Evolutionary conservation across 768 basidiomycete species (phyloP).

Genomic region (Mycena olivaceomarginata): DNA sequence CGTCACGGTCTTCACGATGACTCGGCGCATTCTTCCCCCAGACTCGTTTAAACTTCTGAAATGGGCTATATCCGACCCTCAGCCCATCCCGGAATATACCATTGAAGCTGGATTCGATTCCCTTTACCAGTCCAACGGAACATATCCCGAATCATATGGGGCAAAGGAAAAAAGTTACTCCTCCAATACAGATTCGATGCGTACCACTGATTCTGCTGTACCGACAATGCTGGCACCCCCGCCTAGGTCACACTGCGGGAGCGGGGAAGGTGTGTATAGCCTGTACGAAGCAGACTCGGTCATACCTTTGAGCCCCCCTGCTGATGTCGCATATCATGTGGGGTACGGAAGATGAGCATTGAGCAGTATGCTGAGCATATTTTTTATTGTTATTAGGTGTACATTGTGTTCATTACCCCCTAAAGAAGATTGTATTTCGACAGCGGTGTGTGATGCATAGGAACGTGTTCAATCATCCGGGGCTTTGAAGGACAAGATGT

Average conservation of each 20-base stretch:
- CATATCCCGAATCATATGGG: conserved; percentile 37
- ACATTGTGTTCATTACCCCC: no score
- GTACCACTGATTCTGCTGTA: conserved; percentile 10
- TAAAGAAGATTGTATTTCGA: no score
- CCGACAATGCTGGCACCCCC: conserved; percentile 17
- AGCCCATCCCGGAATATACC: conserved; percentile 40
- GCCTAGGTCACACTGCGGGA: conserved; percentile 19
- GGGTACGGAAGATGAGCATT: neutral
- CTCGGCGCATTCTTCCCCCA: conserved; percentile 59
- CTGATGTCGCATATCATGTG: neutral
- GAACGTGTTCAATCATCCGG: no score
- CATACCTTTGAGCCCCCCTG: neutral
- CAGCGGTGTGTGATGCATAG: no score
- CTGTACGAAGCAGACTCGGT: conserved; percentile 36
- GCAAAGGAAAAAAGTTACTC: conserved; percentile 22
- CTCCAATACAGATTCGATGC: neutral
- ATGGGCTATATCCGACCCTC: conserved; percentile 52
- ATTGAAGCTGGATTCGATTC: conserved; percentile 41
- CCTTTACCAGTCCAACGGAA: conserved; percentile 47
- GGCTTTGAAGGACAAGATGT: no score
- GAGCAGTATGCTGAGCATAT: conserved; percentile 18
- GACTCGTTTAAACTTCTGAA: conserved; percentile 54
- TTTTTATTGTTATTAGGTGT: conserved; percentile 23
- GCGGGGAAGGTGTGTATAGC: conserved; percentile 41
- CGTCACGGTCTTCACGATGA: conserved; percentile 59